Evolutionary conservation across 176 grass and related monocot species (phyloP), one percentile per base, ranked within the genome.

Genomic region (Ensete glaucum): DNA sequence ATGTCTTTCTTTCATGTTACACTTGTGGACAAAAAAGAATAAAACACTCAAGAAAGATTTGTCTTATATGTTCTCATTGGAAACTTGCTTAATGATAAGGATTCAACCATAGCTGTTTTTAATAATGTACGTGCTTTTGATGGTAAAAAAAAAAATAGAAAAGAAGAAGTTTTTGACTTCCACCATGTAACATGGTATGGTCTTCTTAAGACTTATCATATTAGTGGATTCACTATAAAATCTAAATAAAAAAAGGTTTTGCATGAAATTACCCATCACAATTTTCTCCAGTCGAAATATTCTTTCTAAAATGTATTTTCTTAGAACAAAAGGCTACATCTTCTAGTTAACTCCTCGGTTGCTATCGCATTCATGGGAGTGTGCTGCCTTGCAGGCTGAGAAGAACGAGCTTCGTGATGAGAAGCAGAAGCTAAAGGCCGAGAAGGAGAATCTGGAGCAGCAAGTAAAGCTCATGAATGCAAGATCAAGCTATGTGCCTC

Each of bases 371-470:
- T 70, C 8, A 74, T 56, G 51, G 12, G 13, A 74, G 9, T 67
- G 9, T 14, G 29, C 64, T 67, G 64, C 23, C 19, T 19, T 73
- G 56, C 73, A 87, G 85, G 76, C 51, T 21, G 85, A 87, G 63
- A 87, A 87, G 64, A 87, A 79, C 53, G 85, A 87, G 63, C 59
- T 87, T 54, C 76, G 85, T 51, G 76, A 87, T 54, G 85, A 87
- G 54, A 87, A 87, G 85, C 69, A 53, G 70, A 87, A 63, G 71
- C 17, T 87, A 50, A 87, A 87, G 74, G 85, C 80, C 19, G 85
- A 87, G 19, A 87, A 79, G 58, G 85, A 83, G 64, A 71, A 50
- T 27, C 66, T 87, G 23, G 85, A 82, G 62, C 85, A 83, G 43
- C 80, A 87, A 79, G 64, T 82, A 29, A 87, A 83, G 50, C 56